phyloP scores from a whole-genome alignment of 2,329 filamentous ascomycete species.

The Clathrospora elynae region DNA sequence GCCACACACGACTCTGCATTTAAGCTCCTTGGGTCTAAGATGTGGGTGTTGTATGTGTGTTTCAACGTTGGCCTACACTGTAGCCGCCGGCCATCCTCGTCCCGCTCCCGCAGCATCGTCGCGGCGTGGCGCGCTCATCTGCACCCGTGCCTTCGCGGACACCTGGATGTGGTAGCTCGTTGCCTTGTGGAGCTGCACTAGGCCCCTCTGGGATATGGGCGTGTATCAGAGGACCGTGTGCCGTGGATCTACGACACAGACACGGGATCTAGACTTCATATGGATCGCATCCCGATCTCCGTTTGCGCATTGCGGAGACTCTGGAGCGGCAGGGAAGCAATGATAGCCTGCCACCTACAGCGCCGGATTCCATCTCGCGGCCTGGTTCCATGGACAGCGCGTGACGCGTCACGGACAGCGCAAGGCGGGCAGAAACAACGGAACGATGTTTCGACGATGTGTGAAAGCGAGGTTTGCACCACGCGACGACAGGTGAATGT shows the following conservation, averaged over 20 bases:
- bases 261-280: constrained; percentile 30
- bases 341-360: constrained; percentile 28
- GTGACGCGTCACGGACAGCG: constrained; percentile 26
- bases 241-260: constrained; percentile 33
- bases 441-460: constrained; percentile 25
- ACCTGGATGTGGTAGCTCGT: constrained; percentile 15
- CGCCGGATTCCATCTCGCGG: constrained; percentile 20
- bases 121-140: constrained; percentile 34
- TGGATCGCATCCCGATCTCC: constrained; percentile 23
- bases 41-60: constrained; percentile 42
- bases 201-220: constrained; percentile 20
- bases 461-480: constrained; percentile 24
- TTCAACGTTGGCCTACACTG: constrained; percentile 43
- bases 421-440: constrained; percentile 20
- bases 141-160: constrained; percentile 17
- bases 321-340: constrained; percentile 23
- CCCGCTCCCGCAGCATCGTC: constrained; percentile 30
- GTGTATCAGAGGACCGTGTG: constrained; percentile 25
- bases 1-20: constrained; percentile 40
- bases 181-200: constrained; percentile 19
- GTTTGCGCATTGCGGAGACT: constrained; percentile 13
- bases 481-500: constrained; percentile 42
- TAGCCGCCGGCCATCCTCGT: constrained; percentile 41
- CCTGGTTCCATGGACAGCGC: constrained; percentile 12
- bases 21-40: constrained; percentile 43